A percentile compares a stretch with the other conserved stretches of the same genome.
These are phyloP conservation scores for Staphylotrichum longicolle DNA, from an alignment of 495 filamentous ascomycete species.

Conservation along the genomic window DNA sequence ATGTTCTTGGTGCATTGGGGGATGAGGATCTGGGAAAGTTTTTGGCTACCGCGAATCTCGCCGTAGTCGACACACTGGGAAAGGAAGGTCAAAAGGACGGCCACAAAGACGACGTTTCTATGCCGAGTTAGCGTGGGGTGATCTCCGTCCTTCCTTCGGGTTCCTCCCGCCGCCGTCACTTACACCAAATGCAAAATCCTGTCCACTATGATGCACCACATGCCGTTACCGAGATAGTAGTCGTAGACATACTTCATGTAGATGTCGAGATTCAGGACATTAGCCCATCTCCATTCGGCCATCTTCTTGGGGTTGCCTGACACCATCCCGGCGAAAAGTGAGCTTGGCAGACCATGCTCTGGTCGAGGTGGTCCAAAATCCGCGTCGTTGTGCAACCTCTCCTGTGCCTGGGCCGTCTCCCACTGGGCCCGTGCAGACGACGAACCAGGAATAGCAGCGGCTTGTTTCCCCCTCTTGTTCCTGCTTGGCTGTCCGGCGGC, in stretches of 20 bases:
- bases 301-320: constrained; percentile 68
- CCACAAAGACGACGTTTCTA: constrained; percentile 68
- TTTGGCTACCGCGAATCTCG: constrained; percentile 70
- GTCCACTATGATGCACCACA: constrained; percentile 82
- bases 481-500: constrained; percentile 18
- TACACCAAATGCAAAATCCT: constrained; percentile 71
- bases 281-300: constrained; percentile 95
- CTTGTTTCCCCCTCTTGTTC: constrained; percentile 23
- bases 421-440: constrained; percentile 62
- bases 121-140: constrained; percentile 19
- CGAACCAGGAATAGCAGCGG: constrained; percentile 45
- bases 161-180: constrained; percentile 29
- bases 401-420: constrained; percentile 62
- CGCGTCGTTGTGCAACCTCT: constrained; percentile 55
- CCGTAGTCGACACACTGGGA: constrained; percentile 83
- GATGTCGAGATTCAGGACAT: constrained; percentile 85
- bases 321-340: constrained; percentile 37
- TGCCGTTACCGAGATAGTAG: constrained; percentile 81
- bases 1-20: constrained; percentile 83
- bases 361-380: constrained; percentile 18
- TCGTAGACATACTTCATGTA: constrained; percentile 89
- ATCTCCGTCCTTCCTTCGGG: neutral
- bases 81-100: constrained; percentile 80
- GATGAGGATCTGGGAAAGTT: constrained; percentile 72
- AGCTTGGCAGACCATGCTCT: constrained; percentile 27